Evolutionary conservation across 495 filamentous ascomycete species (phyloP).

Genomic region (Lasiosphaeria miniovina): DNA sequence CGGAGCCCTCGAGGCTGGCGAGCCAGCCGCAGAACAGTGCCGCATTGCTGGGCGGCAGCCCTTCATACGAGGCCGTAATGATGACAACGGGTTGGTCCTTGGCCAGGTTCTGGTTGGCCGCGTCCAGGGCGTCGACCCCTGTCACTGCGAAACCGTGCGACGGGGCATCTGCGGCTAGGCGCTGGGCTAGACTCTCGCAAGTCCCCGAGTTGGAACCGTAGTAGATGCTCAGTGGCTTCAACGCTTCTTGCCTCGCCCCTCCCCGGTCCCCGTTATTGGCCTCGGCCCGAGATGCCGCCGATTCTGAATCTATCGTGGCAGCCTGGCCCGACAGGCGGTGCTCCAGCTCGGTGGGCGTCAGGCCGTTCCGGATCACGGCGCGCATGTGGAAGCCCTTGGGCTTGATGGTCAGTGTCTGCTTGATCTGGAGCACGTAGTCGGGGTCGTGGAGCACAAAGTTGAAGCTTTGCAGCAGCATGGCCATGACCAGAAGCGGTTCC

Average conservation of each 20-base stretch:
- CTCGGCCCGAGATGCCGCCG: slow-evolving; percentile 13
- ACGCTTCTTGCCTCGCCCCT: slow-evolving; percentile 16
- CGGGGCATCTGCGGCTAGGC: slow-evolving; percentile 56
- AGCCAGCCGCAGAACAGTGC: slow-evolving; percentile 67
- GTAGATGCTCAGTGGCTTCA: slow-evolving; percentile 56
- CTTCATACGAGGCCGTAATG: slow-evolving; percentile 71
- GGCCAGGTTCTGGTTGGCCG: slow-evolving; percentile 59
- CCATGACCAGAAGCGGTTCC: slow-evolving; percentile 52
- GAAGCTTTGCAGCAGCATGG: slow-evolving; percentile 61
- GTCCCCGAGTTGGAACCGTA: slow-evolving; percentile 76
- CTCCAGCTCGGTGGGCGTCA: slow-evolving; percentile 58
- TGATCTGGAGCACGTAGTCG: slow-evolving; percentile 61
- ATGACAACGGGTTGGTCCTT: slow-evolving; percentile 61
- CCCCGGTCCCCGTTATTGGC: neutral
- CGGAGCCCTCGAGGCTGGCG: slow-evolving; percentile 46
- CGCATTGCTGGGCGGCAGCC: slow-evolving; percentile 72
- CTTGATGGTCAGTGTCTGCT: slow-evolving; percentile 74
- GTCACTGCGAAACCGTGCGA: slow-evolving; percentile 57
- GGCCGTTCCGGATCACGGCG: slow-evolving; percentile 56
- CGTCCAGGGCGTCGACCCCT: slow-evolving; percentile 56
- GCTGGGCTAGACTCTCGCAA: slow-evolving; percentile 66
- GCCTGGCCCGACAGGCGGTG: slow-evolving; percentile 39
- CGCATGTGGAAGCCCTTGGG: slow-evolving; percentile 71
- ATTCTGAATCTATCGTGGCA: slow-evolving; percentile 4
- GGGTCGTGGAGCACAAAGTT: slow-evolving; percentile 57